These are phyloP conservation scores for Aspergillus asperescens DNA, from an alignment of 495 filamentous ascomycete species.

Conservation along the genomic window DNA sequence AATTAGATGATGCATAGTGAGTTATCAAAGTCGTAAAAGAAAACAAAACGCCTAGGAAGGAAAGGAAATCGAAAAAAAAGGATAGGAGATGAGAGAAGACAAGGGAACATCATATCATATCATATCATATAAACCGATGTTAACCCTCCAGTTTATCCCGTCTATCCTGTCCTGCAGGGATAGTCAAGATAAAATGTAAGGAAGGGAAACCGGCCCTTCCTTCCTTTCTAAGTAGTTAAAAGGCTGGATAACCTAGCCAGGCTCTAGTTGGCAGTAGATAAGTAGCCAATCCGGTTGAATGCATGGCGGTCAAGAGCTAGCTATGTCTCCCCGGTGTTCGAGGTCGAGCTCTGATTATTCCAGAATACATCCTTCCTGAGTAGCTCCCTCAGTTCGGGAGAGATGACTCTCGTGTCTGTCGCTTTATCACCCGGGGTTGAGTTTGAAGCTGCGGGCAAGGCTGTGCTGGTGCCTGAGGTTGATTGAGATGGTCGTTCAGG, in stretches of 20 bases:
- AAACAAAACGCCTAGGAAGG: too few relatives aligned
- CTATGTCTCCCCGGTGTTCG: neutral
- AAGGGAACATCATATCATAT: neutral
- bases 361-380: conserved; percentile 62
- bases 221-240: too few relatives aligned
- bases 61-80: neutral
- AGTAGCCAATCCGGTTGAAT: too few relatives aligned
- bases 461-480: conserved; percentile 14
- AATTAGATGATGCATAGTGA: too few relatives aligned
- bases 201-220: too few relatives aligned
- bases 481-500: conserved; percentile 21
- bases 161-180: neutral
- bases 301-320: too few relatives aligned
- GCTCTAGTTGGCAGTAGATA: too few relatives aligned
- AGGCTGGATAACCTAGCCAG: too few relatives aligned
- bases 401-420: conserved; percentile 55
- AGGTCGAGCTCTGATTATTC: conserved; percentile 10
- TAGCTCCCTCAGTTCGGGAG: conserved; percentile 70
- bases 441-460: conserved; percentile 25
- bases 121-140: neutral
- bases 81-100: neutral
- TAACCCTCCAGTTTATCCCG: neutral
- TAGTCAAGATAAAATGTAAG: neutral
- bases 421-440: conserved; percentile 15
- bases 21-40: too few relatives aligned